A percentile compares a stretch with the other conserved stretches of the same genome.
phyloP scores from a whole-genome alignment of 2,329 filamentous ascomycete species.

The Calonectria crousiana region DNA sequence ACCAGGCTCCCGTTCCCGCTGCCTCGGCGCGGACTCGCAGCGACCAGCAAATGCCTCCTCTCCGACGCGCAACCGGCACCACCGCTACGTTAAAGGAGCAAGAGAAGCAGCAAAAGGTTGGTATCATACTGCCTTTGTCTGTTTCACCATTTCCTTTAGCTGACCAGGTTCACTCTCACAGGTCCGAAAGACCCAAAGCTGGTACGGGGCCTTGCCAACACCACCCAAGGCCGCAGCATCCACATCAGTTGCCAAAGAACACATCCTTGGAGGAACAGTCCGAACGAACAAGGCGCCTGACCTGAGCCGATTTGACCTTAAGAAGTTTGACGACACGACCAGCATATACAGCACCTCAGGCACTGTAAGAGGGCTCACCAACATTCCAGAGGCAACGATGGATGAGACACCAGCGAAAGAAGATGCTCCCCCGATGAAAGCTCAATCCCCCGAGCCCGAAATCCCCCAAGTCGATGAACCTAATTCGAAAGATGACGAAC shows the following conservation, averaged over 20 bases:
- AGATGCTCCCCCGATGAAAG: constrained; percentile 23
- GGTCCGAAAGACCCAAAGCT: constrained; percentile 67
- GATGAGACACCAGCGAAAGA: constrained; percentile 33
- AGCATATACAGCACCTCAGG: constrained; percentile 46
- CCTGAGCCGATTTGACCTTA: constrained; percentile 64
- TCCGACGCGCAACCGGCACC: constrained; percentile 30
- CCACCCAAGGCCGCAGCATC: constrained; percentile 68
- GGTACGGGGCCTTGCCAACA: constrained; percentile 74
- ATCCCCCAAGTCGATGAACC: not conserved
- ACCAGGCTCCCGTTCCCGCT: constrained; percentile 39
- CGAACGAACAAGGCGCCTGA: constrained; percentile 61
- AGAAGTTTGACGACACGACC: constrained; percentile 50
- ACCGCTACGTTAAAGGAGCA: constrained; percentile 11
- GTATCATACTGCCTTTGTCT: not conserved
- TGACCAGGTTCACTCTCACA: constrained; percentile 40
- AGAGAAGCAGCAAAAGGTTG: constrained; percentile 34
- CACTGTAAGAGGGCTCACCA: constrained; percentile 38
- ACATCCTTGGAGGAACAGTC: constrained; percentile 68
- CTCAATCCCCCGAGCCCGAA: constrained; percentile 23
- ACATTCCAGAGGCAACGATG: constrained; percentile 42
- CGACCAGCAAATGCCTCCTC: constrained; percentile 30
- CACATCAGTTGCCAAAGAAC: constrained; percentile 71
- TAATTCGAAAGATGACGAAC: constrained; percentile 13
- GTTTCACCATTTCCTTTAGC: not conserved
- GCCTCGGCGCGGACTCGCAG: constrained; percentile 34